These are phyloP conservation scores for Mangifera indica DNA, from an alignment of 345 rosid species.

Conservation along the genomic window DNA sequence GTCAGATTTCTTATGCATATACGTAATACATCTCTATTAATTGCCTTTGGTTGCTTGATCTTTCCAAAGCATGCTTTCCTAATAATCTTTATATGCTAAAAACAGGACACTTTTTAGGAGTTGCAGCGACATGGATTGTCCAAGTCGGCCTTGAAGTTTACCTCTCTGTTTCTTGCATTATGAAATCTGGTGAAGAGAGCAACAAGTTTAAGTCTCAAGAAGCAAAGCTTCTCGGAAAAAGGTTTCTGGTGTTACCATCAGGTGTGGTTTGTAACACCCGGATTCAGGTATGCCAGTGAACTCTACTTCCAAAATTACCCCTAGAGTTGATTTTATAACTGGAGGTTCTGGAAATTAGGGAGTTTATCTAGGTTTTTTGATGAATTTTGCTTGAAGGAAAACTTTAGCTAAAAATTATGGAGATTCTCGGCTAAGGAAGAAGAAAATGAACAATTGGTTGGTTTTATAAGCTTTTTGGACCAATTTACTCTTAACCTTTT, in stretches of 20 bases:
- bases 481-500: no score
- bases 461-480: no score
- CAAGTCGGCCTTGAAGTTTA: constrained; percentile 84
- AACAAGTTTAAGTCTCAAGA: constrained; percentile 35
- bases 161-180: constrained; percentile 40
- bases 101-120: constrained; percentile 80
- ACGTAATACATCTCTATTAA: background rate
- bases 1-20: constrained; percentile 31
- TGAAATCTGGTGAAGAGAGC: constrained; percentile 42
- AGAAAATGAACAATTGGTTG: no score
- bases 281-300: no score
- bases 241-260: constrained; percentile 57
- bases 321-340: no score
- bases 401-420: no score
- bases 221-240: constrained; percentile 68
- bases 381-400: no score
- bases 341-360: no score
- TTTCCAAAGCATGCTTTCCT: constrained; percentile 11
- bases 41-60: constrained; percentile 5
- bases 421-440: no score
- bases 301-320: no score
- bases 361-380: no score
- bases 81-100: constrained; percentile 16
- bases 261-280: no score
- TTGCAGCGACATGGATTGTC: constrained; percentile 83